Evolutionary conservation across 352 stramenopile genomes (phyloP).

Genomic region (Phytophthora uliginosa): DNA sequence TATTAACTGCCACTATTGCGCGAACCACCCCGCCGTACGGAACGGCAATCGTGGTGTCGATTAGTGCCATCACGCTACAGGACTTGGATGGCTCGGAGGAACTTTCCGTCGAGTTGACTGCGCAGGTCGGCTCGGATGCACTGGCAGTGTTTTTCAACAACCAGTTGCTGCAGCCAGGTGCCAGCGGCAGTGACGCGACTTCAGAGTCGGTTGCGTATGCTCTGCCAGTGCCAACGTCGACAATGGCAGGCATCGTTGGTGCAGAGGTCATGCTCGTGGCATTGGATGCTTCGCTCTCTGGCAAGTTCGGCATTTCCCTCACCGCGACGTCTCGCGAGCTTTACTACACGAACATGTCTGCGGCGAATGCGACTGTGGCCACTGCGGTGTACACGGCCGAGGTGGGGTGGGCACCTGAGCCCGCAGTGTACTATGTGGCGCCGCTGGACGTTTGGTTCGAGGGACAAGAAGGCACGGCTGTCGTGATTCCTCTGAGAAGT

Average conservation of each 20-base stretch:
- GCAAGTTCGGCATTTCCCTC: constrained; percentile 22
- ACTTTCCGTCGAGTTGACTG: constrained; percentile 18
- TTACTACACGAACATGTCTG: constrained; percentile 15
- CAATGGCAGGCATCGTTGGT: constrained; percentile 11
- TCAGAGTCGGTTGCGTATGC: constrained; percentile 3
- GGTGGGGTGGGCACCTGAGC: constrained; percentile 26
- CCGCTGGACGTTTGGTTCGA: constrained; percentile 31
- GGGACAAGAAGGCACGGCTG: constrained; percentile 10
- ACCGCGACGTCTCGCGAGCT: constrained; percentile 27
- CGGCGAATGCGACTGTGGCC: constrained; percentile 13
- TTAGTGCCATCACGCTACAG: constrained; percentile 18
- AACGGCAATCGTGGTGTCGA: constrained; percentile 20
- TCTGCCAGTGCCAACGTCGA: constrained; percentile 14
- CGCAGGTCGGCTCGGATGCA: not conserved
- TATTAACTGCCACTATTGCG: constrained; percentile 7
- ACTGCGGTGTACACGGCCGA: constrained; percentile 9
- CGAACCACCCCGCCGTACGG: not conserved
- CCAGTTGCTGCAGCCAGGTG: constrained; percentile 5
- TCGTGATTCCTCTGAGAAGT: constrained; percentile 8
- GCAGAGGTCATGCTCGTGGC: constrained; percentile 26
- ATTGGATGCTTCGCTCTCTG: constrained; percentile 4
- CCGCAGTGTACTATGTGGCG: constrained; percentile 13
- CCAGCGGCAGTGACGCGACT: not conserved
- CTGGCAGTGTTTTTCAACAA: constrained; percentile 31
- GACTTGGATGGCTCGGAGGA: constrained; percentile 36